Evolutionary conservation across 2,329 filamentous ascomycete genomes (phyloP).

Genomic region (Fusarium udum): DNA sequence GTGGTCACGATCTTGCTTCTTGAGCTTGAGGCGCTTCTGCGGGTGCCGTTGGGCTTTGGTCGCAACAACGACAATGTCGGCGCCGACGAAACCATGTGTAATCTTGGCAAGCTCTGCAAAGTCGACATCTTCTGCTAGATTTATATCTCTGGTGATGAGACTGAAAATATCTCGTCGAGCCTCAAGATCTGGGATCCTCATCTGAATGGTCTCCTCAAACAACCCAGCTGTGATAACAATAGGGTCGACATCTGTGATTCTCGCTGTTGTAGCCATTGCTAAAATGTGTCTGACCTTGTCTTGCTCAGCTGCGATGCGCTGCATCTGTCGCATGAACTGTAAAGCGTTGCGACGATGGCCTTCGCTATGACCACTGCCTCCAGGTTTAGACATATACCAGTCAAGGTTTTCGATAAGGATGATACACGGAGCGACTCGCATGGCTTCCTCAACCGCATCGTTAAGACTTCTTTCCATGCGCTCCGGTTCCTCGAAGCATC

Average conservation of each 20-base stretch:
- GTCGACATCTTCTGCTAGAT: slow-evolving; percentile 75
- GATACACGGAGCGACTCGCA: slow-evolving; percentile 84
- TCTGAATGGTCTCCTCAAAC: slow-evolving; percentile 86
- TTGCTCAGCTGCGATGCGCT: slow-evolving; percentile 76
- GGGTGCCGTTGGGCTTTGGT: slow-evolving; percentile 50
- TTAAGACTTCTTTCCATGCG: slow-evolving; percentile 51
- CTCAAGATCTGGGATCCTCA: slow-evolving; percentile 83
- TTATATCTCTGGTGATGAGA: slow-evolving; percentile 73
- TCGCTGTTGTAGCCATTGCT: slow-evolving; percentile 90
- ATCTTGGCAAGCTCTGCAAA: slow-evolving; percentile 78
- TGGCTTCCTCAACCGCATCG: slow-evolving; percentile 76
- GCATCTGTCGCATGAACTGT: slow-evolving; percentile 88
- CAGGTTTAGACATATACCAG: slow-evolving; percentile 77
- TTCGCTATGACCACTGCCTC: slow-evolving; percentile 83
- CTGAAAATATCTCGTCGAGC: slow-evolving; percentile 82
- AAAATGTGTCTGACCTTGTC: slow-evolving; percentile 80
- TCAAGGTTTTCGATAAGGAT: slow-evolving; percentile 95
- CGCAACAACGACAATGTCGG: slow-evolving; percentile 78
- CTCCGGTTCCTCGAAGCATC: slow-evolving; percentile 51
- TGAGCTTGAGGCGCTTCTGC: background rate
- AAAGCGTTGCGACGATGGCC: slow-evolving; percentile 90
- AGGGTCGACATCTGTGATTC: slow-evolving; percentile 86
- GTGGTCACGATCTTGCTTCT: background rate
- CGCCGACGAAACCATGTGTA: slow-evolving; percentile 93
- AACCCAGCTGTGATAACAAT: slow-evolving; percentile 76